Percentiles rank a stretch among this genome's conserved stretches.
phyloP scores from a whole-genome alignment of 805 yeast genomes.

The Wickerhamiella sergipiensis region DNA sequence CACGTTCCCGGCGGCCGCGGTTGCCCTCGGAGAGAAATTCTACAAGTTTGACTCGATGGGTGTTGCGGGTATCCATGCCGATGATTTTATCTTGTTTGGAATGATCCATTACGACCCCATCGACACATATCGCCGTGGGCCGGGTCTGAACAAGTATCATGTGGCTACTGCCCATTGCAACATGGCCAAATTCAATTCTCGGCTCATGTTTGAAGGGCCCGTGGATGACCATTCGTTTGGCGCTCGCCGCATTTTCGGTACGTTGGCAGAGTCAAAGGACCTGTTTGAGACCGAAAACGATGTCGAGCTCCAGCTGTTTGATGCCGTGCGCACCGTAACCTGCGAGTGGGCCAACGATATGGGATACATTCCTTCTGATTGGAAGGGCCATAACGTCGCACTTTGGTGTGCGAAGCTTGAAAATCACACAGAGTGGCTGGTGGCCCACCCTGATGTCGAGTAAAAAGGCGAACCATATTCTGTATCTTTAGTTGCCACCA shows the following conservation, averaged over 20 bases:
- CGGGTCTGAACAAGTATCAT: background rate
- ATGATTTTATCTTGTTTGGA: slow-evolving; percentile 12
- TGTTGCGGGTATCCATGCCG: slow-evolving; percentile 21
- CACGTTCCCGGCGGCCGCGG: slow-evolving; percentile 60
- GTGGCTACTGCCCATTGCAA: slow-evolving; percentile 15
- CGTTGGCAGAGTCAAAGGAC: background rate
- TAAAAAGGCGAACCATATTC: background rate
- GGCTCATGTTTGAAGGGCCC: slow-evolving; percentile 8
- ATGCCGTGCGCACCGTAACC: background rate
- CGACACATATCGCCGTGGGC: slow-evolving; percentile 15
- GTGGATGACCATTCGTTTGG: slow-evolving; percentile 7
- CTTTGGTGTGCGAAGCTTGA: background rate
- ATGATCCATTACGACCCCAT: slow-evolving; percentile 66
- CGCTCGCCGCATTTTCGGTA: slow-evolving; percentile 13
- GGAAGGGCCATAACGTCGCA: background rate
- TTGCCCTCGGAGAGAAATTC: slow-evolving; percentile 42
- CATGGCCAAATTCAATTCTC: slow-evolving; percentile 14
- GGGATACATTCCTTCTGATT: background rate
- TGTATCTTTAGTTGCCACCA: no score
- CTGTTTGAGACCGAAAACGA: background rate
- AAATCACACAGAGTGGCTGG: background rate
- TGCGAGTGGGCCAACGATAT: background rate
- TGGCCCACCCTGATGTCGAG: background rate
- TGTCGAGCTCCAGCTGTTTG: background rate
- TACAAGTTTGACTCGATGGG: background rate